Evolutionary conservation across 768 basidiomycete genomes (phyloP).

Genomic region (Boletus sensibilis): DNA sequence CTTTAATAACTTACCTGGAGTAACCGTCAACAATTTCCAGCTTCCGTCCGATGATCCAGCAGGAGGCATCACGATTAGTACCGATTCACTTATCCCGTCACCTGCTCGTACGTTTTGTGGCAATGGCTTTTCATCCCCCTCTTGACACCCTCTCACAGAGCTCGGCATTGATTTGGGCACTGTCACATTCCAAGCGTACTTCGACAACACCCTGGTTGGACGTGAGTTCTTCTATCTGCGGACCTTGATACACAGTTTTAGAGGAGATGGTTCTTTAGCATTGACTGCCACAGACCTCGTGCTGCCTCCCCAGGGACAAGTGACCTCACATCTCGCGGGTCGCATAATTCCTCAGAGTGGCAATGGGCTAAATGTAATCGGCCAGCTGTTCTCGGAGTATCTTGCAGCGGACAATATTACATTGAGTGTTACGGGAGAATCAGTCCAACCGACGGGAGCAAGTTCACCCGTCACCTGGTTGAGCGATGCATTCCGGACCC

Average conservation of each 20-base stretch:
- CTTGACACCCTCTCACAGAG: constrained; percentile 40
- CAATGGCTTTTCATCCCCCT: background rate
- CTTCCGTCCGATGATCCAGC: constrained; percentile 65
- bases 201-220: constrained; percentile 54
- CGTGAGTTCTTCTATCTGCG: constrained; percentile 42
- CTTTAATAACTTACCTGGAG: constrained; percentile 68
- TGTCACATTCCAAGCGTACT: constrained; percentile 61
- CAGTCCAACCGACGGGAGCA: constrained; percentile 58
- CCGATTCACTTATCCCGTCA: constrained; percentile 65
- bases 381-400: constrained; percentile 64
- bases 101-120: constrained; percentile 52
- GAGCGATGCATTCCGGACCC: constrained; percentile 65
- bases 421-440: constrained; percentile 54
- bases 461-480: constrained; percentile 57
- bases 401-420: constrained; percentile 64
- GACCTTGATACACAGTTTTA: background rate
- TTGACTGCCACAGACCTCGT: constrained; percentile 49
- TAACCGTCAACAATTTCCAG: constrained; percentile 69
- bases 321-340: constrained; percentile 55
- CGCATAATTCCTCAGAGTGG: constrained; percentile 63
- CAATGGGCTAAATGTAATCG: constrained; percentile 50
- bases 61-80: constrained; percentile 70
- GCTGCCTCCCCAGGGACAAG: constrained; percentile 48
- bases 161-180: constrained; percentile 69
- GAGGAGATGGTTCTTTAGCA: constrained; percentile 37